Evolutionary conservation across 176 grass and related monocot genomes (phyloP).

Genomic region (Melocanna baccifera): DNA sequence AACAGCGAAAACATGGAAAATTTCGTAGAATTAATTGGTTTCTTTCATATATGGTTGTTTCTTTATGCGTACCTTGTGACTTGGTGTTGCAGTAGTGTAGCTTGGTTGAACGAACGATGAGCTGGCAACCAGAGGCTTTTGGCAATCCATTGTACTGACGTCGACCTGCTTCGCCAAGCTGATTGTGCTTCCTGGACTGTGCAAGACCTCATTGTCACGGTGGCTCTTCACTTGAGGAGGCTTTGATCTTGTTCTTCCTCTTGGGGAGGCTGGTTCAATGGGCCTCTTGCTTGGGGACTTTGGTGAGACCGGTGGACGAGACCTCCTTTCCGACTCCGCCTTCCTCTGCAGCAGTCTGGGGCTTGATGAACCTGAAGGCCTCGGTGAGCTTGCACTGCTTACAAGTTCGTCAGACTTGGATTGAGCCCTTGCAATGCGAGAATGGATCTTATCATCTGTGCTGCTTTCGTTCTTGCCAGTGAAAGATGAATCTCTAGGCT

Average conservation of each 20-base stretch:
- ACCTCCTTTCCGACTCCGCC: constrained; percentile 53
- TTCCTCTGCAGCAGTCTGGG: constrained; percentile 60
- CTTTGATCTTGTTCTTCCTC: constrained; percentile 56
- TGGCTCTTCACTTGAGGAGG: constrained; percentile 42
- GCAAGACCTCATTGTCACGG: constrained; percentile 39
- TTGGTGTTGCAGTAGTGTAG: constrained; percentile 10
- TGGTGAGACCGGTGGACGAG: constrained; percentile 51
- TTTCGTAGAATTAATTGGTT: neutral
- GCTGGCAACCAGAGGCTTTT: constrained; percentile 17
- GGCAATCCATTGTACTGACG: constrained; percentile 29
- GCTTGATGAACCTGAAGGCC: constrained; percentile 50
- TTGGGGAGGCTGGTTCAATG: constrained; percentile 61
- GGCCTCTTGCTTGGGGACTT: constrained; percentile 46
- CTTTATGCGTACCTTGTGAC: constrained; percentile 53
- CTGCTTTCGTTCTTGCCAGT: constrained; percentile 13
- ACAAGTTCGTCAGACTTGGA: constrained; percentile 34
- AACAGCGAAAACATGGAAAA: constrained; percentile 4
- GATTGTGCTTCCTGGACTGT: constrained; percentile 34
- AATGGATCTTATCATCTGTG: constrained; percentile 34
- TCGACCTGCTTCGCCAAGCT: constrained; percentile 39
- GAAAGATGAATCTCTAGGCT: constrained; percentile 17
- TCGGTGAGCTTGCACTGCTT: constrained; percentile 43
- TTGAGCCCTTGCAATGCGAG: constrained; percentile 31
- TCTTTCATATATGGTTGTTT: neutral
- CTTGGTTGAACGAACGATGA: constrained; percentile 41